Evolutionary conservation across 495 filamentous ascomycete species (phyloP).

Genomic region (Hypoxylon lienhwacheense): DNA sequence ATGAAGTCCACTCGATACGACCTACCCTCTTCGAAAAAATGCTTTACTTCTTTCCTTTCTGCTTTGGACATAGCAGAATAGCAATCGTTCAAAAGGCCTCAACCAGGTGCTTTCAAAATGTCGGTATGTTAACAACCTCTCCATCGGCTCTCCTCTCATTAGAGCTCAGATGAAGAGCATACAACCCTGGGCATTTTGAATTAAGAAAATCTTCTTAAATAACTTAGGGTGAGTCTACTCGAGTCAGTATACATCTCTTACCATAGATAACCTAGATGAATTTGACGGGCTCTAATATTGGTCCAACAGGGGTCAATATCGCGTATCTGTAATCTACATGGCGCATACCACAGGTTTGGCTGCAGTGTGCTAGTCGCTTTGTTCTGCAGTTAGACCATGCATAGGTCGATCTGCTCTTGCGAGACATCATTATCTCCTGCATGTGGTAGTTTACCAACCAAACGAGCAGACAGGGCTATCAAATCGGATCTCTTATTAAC

Average conservation of each 20-base stretch:
- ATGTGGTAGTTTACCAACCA: slow-evolving; percentile 22
- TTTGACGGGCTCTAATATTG: slow-evolving; percentile 4
- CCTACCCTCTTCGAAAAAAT: slow-evolving; percentile 8
- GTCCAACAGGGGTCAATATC: slow-evolving; percentile 9
- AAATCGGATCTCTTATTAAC: slow-evolving; percentile 26
- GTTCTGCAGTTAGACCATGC: slow-evolving; percentile 9
- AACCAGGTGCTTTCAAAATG: too few relatives aligned
- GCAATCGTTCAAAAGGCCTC: too few relatives aligned
- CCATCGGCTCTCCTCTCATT: too few relatives aligned
- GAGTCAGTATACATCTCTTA: too few relatives aligned
- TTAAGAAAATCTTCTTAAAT: too few relatives aligned
- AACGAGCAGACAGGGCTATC: slow-evolving; percentile 7
- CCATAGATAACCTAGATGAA: too few relatives aligned
- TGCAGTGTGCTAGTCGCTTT: slow-evolving; percentile 13
- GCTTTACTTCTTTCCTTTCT: neutral
- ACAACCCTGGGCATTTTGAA: too few relatives aligned
- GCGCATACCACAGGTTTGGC: slow-evolving; percentile 14
- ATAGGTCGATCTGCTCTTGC: slow-evolving; percentile 15
- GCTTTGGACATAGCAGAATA: neutral
- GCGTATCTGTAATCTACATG: slow-evolving; percentile 31
- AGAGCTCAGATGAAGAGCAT: too few relatives aligned
- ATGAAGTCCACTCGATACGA: slow-evolving; percentile 20
- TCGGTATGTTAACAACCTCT: too few relatives aligned
- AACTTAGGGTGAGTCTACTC: too few relatives aligned
- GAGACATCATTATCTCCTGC: slow-evolving; percentile 30